These are phyloP conservation scores for Melanomma pulvis-pyrius DNA, from an alignment of 495 filamentous ascomycete genomes.

Conservation along the genomic window DNA sequence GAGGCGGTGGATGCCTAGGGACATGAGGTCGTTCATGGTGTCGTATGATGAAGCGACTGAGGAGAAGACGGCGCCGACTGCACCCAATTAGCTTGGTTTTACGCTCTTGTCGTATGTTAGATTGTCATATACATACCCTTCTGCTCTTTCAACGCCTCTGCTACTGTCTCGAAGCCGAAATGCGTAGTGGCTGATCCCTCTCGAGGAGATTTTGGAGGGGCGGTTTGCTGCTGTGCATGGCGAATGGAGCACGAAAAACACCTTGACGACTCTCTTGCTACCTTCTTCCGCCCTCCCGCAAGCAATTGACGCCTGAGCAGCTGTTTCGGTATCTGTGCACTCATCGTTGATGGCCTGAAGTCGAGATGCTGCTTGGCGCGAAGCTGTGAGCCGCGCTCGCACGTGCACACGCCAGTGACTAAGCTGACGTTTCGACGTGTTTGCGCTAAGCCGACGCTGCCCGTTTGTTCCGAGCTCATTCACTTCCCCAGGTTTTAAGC, in stretches of 20 bases:
- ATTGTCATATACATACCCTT: conserved; percentile 55
- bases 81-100: not conserved
- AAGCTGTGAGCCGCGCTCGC: conserved; percentile 18
- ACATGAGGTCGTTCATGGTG: conserved; percentile 99
- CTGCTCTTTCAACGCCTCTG: conserved; percentile 78
- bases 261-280: conserved; percentile 47
- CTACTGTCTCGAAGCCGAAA: conserved; percentile 89
- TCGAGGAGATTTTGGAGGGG: conserved; percentile 37
- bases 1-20: conserved; percentile 89
- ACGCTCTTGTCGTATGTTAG: not conserved
- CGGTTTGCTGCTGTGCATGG: conserved; percentile 49
- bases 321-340: conserved; percentile 20
- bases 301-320: conserved; percentile 33
- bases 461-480: conserved; percentile 29
- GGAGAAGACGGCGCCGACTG: conserved; percentile 89
- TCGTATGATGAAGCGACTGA: conserved; percentile 92
- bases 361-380: conserved; percentile 20
- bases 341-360: conserved; percentile 20
- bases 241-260: conserved; percentile 59
- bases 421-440: conserved; percentile 21
- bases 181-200: conserved; percentile 68
- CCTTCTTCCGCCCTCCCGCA: not conserved
- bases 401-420: conserved; percentile 19
- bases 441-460: conserved; percentile 28
- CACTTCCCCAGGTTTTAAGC: conserved; percentile 24